These are phyloP conservation scores for Penicillium simplicissimum DNA, from an alignment of 495 filamentous ascomycete species.

Conservation along the genomic window DNA sequence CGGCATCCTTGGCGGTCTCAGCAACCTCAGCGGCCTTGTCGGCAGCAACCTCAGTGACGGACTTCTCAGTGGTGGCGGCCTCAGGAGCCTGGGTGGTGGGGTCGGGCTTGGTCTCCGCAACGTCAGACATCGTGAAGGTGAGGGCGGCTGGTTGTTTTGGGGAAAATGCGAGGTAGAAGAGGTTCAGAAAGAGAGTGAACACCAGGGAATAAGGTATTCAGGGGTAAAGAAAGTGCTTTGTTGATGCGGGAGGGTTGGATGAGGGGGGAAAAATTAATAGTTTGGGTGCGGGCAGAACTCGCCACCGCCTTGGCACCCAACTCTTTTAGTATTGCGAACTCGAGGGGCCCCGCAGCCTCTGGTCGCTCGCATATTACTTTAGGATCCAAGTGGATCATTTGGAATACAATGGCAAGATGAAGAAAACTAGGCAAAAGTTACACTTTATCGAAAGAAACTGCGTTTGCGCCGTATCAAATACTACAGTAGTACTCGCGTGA, in stretches of 20 bases:
- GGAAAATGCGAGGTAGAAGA: slow-evolving; percentile 5
- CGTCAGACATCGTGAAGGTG: slow-evolving; percentile 47
- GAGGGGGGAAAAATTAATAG: slow-evolving; percentile 38
- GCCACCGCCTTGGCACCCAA: slow-evolving; percentile 26
- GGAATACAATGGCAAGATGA: neutral
- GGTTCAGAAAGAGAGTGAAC: slow-evolving; percentile 2
- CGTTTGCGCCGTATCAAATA: slow-evolving; percentile 19
- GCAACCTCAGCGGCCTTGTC: slow-evolving; percentile 46
- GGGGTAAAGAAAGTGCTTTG: slow-evolving; percentile 28
- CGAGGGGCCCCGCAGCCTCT: slow-evolving; percentile 16
- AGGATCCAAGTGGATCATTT: neutral
- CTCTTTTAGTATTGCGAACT: slow-evolving; percentile 12
- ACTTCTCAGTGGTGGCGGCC: slow-evolving; percentile 41
- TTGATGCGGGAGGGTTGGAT: slow-evolving; percentile 28
- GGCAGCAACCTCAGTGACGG: slow-evolving; percentile 39
- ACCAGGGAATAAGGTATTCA: slow-evolving; percentile 15
- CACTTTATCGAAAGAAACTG: slow-evolving; percentile 15
- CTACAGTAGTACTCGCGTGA: slow-evolving; percentile 14
- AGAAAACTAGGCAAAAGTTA: neutral
- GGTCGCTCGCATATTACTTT: neutral
- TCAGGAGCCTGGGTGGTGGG: slow-evolving; percentile 48
- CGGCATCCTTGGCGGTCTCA: slow-evolving; percentile 49
- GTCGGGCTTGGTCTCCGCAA: slow-evolving; percentile 51
- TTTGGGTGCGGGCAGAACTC: slow-evolving; percentile 27
- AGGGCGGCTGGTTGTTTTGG: neutral